Percentiles rank a stretch among this genome's conserved stretches.
Conservation (phyloP, 208 protist species). For the Naegleria lovaniensis region DNA sequence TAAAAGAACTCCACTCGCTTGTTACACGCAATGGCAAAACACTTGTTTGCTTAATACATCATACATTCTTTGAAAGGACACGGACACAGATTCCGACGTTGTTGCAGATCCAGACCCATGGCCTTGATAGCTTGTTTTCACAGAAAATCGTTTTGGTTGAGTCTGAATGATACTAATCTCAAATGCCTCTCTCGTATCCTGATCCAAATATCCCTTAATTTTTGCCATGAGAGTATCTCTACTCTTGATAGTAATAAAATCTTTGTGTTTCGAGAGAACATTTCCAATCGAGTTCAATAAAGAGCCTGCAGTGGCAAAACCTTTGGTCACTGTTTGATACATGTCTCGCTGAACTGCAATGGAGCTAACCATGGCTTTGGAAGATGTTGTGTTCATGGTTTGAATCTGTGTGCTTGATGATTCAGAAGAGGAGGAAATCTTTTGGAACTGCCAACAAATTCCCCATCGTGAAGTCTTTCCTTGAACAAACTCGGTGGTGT, state of each 20-base stretch:
- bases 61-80: too few relatives aligned
- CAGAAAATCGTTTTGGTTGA: slow-evolving; percentile 13
- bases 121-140: background rate
- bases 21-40: too few relatives aligned
- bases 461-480: slow-evolving; percentile 23
- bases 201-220: background rate
- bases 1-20: too few relatives aligned
- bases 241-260: background rate
- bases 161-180: background rate
- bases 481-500: slow-evolving; percentile 8
- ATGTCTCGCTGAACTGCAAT: background rate
- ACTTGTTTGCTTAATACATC: too few relatives aligned
- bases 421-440: background rate
- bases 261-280: background rate
- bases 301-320: background rate
- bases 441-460: slow-evolving; percentile 3
- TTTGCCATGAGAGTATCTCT: background rate
- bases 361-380: background rate
- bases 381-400: background rate
- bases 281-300: background rate
- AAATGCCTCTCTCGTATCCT: background rate
- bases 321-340: background rate
- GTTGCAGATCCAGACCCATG: too few relatives aligned
- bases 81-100: too few relatives aligned
- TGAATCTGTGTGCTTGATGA: background rate